Base-by-base conservation (phyloP, 2,329 filamentous ascomycete genomes). In the Alternaria postmessia region DNA sequence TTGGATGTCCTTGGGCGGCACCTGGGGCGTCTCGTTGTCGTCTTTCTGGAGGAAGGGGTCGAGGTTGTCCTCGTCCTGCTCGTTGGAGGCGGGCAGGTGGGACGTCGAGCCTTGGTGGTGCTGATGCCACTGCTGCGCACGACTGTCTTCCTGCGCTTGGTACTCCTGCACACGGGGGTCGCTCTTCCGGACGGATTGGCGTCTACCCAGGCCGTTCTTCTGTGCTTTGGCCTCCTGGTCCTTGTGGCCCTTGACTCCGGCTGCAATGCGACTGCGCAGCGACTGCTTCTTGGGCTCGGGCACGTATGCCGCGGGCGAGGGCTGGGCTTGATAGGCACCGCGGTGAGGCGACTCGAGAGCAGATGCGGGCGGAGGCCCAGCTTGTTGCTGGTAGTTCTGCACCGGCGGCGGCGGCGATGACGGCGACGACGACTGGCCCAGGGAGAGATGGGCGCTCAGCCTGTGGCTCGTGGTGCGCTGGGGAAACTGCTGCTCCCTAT, bases 21-120 rank as follows among this genome's bases (percentile, higher is more conserved):
- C 74, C 48, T 73, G 69, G 14, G 77, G 76, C 22, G 69, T 69
- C 28, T 61, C 59, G 48, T 62, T 62, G 53, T 70, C 67, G 47
- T 74, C 67, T 44, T 76, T 73, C 67, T 78, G 76, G 26, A 79
- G 71, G 51, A 77, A 79, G 1, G 77, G 77, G 49, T 79, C 77
- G 26, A 78, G 70, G 55, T 77, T 67, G 55, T 68, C 63, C 58
- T 79, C 77, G 72, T 79, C 74, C 57, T 77, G 75, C 68, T 79
- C 78, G 62, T 68, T 63, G 5, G 76, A 76, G 22, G 75, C 59
- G 57, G 76, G 70, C 56, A 79, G 67, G 64, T 77, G 71, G 34
- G 71, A 64, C 52, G 69, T 75, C 36, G 76, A 78, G 7, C 69
- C 72, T 54, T 70, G 67, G 39, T 70, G 67, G 39, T 67, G 65